Conservation (phyloP, 108 stramenopile species). For the Skeletonema costatum region DNA sequence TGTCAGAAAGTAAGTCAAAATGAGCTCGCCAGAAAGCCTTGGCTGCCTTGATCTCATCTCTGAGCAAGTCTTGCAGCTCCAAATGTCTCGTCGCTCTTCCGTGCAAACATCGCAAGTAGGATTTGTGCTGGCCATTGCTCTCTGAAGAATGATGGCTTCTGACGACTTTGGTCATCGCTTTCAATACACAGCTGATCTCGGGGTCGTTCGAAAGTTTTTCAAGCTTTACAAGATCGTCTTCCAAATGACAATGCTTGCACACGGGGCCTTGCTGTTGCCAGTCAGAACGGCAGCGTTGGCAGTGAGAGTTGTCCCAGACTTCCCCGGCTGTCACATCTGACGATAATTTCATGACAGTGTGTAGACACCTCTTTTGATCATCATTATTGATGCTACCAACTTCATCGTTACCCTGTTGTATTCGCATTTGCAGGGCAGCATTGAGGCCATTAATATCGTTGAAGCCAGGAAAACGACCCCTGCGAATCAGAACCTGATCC, state of each 20-base stretch:
- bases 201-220: constrained; percentile 28
- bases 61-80: constrained; percentile 39
- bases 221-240: constrained; percentile 30
- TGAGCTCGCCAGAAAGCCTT: constrained; percentile 60
- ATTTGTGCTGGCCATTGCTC: neutral
- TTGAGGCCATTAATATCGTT: constrained; percentile 34
- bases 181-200: constrained; percentile 30
- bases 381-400: constrained; percentile 15
- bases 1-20: constrained; percentile 65
- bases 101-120: neutral
- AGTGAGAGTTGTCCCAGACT: constrained; percentile 55
- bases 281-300: constrained; percentile 55
- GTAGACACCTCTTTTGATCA: constrained; percentile 28
- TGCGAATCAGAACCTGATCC: constrained; percentile 17
- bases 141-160: constrained; percentile 4
- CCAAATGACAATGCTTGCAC: constrained; percentile 49
- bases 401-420: constrained; percentile 30
- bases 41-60: constrained; percentile 51
- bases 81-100: constrained; percentile 44
- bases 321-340: constrained; percentile 30
- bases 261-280: constrained; percentile 57
- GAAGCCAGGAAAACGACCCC: constrained; percentile 53
- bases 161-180: constrained; percentile 19
- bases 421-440: constrained; percentile 39
- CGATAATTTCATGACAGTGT: constrained; percentile 21